Evolutionary conservation across 805 yeast species (phyloP), one percentile per base, ranked within the genome.

Genomic region (Metschnikowia rubicola): DNA sequence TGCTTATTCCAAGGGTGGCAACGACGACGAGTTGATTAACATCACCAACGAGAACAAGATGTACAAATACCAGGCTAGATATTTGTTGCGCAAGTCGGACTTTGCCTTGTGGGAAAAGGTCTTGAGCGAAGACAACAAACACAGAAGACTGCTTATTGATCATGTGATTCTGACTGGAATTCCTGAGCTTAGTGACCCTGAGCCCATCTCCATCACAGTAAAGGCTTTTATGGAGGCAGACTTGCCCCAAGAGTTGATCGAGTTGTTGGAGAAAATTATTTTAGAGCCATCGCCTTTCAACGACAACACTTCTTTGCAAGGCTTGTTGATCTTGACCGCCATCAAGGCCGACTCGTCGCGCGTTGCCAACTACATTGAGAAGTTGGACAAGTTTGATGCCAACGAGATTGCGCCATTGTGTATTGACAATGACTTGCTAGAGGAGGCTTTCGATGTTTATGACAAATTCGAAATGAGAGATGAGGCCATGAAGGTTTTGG

Each of bases 51-150:
- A 94, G 63, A 94, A 94, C 68, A 81, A 94, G 59, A 94, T 94
- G 99, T 94, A 87, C 79, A 94, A 94, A 69, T 92, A 94, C 71
- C 99, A 94, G 76, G 98, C 98, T n/a, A 84, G 98, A 67, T 94
- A 94, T 65, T 77, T 94, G 60, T 79, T 94, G 58, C 75, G 81
- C 51, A 86, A 96, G 67, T 88, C 96, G n/a, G 97, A 94, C 64
- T 74, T 83, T 21, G 77, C 69, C 7, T 77, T 94, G 55, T 94
- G 98, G 97, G 70, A 80, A 46, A 75, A 75, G 56, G 99, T 94
- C 5, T 77, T 94, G 63, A 60, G 74, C 50, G 79, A 77, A 37
- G 94, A 86, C 39, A 90, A 88, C 67, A 74, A 81, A 52, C 95
- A 92, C 74, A 84, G 97, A 72, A 85, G 96, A 65, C 95, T 84